Conservation (phyloP, 805 yeast genomes). For the Vanderwaltozyma yarrowii region DNA sequence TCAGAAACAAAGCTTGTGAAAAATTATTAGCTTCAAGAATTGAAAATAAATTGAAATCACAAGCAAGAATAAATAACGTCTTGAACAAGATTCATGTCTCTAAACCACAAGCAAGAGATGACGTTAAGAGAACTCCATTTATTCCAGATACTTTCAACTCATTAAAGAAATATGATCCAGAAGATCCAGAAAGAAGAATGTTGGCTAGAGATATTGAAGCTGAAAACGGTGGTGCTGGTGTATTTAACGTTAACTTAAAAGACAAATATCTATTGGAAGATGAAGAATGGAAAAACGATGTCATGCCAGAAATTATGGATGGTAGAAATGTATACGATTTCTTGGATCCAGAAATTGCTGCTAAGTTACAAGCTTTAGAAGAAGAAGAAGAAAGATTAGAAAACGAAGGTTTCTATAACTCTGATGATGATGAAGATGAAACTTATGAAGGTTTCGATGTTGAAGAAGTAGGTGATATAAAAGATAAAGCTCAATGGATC, state of each 20-base stretch:
- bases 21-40: constrained; percentile 89
- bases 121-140: constrained; percentile 61
- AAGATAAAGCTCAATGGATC: constrained; percentile 89
- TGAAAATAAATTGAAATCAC: constrained; percentile 91
- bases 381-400: constrained; percentile 95
- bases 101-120: constrained; percentile 82
- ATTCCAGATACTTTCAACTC: constrained; percentile 68
- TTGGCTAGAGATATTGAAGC: constrained; percentile 85
- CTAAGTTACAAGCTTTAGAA: constrained; percentile 88
- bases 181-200: constrained; percentile 72
- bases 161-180: constrained; percentile 57
- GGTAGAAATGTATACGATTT: constrained; percentile 97
- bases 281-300: constrained; percentile 95
- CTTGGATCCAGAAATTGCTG: constrained; percentile 91
- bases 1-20: constrained; percentile 95
- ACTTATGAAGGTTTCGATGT: constrained; percentile 65
- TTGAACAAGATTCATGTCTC: constrained; percentile 95
- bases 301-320: constrained; percentile 92
- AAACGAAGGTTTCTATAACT: constrained; percentile 89
- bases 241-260: constrained; percentile 83
- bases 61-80: constrained; percentile 79
- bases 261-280: constrained; percentile 88
- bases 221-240: constrained; percentile 99
- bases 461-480: constrained; percentile 57
- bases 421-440: constrained; percentile 57